A percentile compares a stretch with the other conserved stretches of the same genome.
These are phyloP conservation scores for Coniochaeta sp. DNA, from an alignment of 2,329 filamentous ascomycete genomes.

Conservation along the genomic window DNA sequence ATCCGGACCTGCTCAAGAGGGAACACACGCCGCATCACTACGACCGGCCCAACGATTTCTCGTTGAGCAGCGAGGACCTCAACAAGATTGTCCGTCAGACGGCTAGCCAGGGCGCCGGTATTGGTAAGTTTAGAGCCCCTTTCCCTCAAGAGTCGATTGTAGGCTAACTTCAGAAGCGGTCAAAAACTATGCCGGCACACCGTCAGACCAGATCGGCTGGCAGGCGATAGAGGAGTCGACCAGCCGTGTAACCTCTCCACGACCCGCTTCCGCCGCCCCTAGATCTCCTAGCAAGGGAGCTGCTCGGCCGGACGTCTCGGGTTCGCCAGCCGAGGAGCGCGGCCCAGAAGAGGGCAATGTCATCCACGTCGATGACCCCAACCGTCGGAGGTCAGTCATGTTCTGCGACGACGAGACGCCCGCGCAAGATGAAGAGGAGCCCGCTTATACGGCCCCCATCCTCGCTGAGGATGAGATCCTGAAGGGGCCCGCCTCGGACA, in stretches of 20 bases:
- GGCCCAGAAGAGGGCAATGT: conserved; percentile 45
- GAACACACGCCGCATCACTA: conserved; percentile 54
- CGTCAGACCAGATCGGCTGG: conserved; percentile 86
- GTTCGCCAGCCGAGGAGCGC: conserved; percentile 20
- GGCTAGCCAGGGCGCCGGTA: conserved; percentile 41
- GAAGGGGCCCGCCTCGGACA: conserved; percentile 59
- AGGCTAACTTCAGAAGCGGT: conserved; percentile 44
- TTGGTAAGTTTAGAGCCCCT: conserved; percentile 32
- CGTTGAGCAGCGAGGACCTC: conserved; percentile 81
- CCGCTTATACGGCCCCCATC: conserved; percentile 67
- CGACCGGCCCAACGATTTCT: conserved; percentile 61
- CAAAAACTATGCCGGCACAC: conserved; percentile 60
- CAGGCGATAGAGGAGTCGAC: conserved; percentile 79
- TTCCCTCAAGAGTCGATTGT: conserved; percentile 18
- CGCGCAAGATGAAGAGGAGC: conserved; percentile 49
- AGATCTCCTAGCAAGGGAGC: conserved; percentile 24
- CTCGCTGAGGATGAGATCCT: conserved; percentile 81
- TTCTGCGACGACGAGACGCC: conserved; percentile 34
- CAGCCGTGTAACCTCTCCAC: conserved; percentile 31
- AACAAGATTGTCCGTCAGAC: conserved; percentile 82
- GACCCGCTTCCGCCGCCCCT: conserved; percentile 54
- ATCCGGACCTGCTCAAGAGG: conserved; percentile 73
- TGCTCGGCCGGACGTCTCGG: conserved; percentile 18
- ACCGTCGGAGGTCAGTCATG: conserved; percentile 34
- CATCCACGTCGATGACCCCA: conserved; percentile 71